Evolutionary conservation across 2,329 filamentous ascomycete genomes (phyloP).

Genomic region (Lasiodiplodia sp.): DNA sequence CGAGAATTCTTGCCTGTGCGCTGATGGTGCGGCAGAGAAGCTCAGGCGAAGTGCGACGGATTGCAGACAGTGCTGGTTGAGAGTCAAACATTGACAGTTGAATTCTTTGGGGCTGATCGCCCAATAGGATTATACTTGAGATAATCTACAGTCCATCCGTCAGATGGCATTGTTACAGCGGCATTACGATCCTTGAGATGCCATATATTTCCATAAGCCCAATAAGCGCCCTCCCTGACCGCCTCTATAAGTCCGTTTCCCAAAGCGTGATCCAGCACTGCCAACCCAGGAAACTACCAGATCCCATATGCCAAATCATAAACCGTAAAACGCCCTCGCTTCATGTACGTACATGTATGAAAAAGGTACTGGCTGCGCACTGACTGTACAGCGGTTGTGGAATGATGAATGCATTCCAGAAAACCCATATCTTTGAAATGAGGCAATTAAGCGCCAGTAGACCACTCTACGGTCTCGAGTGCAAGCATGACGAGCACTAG

Average conservation of each 20-base stretch:
- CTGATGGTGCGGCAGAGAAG: background rate
- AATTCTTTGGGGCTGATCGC: background rate
- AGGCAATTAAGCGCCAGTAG: constrained; percentile 4
- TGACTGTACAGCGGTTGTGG: background rate
- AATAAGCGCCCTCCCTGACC: background rate
- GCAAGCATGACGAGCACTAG: constrained; percentile 89
- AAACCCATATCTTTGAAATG: too few species aligned
- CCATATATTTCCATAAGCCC: background rate
- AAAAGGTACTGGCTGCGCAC: background rate
- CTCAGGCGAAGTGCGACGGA: background rate
- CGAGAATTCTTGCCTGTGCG: constrained; percentile 12
- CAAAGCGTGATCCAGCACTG: constrained; percentile 22
- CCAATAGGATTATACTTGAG: background rate
- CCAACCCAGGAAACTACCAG: background rate
- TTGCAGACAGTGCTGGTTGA: background rate
- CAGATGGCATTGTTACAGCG: constrained; percentile 6
- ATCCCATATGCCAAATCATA: background rate
- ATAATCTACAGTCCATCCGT: background rate
- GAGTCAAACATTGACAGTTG: background rate
- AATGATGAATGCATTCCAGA: too few species aligned
- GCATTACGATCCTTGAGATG: background rate
- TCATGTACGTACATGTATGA: constrained; percentile 1
- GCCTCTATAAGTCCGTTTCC: background rate
- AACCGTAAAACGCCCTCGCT: constrained; percentile 15
- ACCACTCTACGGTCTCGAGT: constrained; percentile 90